Evolutionary conservation across 2,329 filamentous ascomycete genomes (phyloP), one percentile per base, ranked within the genome.

Genomic region (Fusarium subtropicale): DNA sequence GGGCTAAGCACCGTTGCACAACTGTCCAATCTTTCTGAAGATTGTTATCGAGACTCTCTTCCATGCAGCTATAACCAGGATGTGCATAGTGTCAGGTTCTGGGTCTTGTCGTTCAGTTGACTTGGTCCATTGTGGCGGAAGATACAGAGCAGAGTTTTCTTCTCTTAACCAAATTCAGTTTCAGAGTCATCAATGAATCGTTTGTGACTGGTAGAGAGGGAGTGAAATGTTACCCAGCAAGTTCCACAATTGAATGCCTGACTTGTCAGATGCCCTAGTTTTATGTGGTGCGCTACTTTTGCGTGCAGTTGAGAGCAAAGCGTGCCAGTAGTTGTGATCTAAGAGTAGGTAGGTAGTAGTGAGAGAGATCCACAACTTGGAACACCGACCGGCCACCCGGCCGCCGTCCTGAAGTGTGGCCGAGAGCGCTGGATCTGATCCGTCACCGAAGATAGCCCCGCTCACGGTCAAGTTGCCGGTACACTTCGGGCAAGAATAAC

Each of bases 361-460:
- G 33, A 13, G 62, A 33, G 64, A 62, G 61, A 56, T 54, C 57
- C 57, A 58, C 42, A 56, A 31, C 20, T 60, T 60, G 55, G 24
- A 51, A 18, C 46, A 45, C 56, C 56, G 59, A 48, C 60, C 53
- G 63, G 58, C 28, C 41, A 48, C 13, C 41, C 60, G 48, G 33
- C 53, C 41, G 47, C 50, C 38, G 50, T 50, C 47, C 18, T 52
- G 36, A 47, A 38, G 34, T 51, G 50, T 54, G 44, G 56, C 53
- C 46, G 65, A 57, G 61, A 44, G 30, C 52, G 53, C 60, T 66
- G 61, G 51, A 34, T 61, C 47, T 61, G 66, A 63, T 69, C 71
- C 54, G 69, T 69, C 62, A 67, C 71, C 66, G 66, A 73, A 15
- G 47, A 51, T 22, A 45, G 44, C 56, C 60, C 67, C 67, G 61